Evolutionary conservation across 495 filamentous ascomycete genomes (phyloP).

Genomic region (Haplographium delicatum): DNA sequence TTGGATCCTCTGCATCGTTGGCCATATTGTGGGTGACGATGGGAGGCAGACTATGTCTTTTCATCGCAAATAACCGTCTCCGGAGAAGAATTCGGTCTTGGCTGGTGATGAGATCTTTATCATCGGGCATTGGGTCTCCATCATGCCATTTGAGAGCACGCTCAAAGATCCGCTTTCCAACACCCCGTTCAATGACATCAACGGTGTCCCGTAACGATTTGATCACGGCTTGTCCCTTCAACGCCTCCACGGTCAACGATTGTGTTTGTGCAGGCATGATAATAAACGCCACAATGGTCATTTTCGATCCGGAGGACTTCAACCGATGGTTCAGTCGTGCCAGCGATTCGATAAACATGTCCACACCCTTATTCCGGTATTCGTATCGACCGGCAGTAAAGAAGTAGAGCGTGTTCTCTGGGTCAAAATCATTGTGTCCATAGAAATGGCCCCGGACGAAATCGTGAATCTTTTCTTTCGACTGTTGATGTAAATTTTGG

Average conservation of each 20-base stretch:
- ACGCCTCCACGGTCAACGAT: conserved; percentile 88
- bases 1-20: conserved; percentile 88
- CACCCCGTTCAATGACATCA: conserved; percentile 80
- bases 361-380: conserved; percentile 95
- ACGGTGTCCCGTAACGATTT: conserved; percentile 93
- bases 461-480: conserved; percentile 96
- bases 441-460: conserved; percentile 99
- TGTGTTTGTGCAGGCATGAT: conserved; percentile 99
- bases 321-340: conserved; percentile 91
- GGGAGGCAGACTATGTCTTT: conserved; percentile 79
- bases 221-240: conserved; percentile 95
- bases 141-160: conserved; percentile 90
- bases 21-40: conserved; percentile 99
- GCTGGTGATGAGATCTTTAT: conserved; percentile 88
- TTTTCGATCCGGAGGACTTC: conserved; percentile 79
- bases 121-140: conserved; percentile 84
- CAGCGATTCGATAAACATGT: conserved; percentile 98
- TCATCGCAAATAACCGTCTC: conserved; percentile 91
- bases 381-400: conserved; percentile 97
- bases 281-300: conserved; percentile 95
- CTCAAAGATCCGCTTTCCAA: conserved; percentile 92
- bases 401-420: conserved; percentile 95
- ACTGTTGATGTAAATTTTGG: conserved; percentile 93
- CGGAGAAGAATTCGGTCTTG: conserved; percentile 92
- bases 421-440: conserved; percentile 93